Evolutionary conservation across 257 asterid genomes (phyloP).

Genomic region (Leonotis leonurus): DNA sequence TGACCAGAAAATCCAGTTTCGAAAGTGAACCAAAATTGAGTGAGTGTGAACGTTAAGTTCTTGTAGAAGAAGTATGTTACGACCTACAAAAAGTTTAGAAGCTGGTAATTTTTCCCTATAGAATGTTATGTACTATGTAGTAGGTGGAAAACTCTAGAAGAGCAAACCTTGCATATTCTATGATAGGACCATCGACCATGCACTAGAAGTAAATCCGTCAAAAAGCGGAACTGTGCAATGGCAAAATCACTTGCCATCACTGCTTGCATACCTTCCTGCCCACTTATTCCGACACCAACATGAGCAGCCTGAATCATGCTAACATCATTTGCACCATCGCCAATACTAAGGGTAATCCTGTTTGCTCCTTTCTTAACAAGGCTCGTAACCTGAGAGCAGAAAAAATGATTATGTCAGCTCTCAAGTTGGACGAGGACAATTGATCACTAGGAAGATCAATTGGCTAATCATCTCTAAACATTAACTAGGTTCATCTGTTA

Average conservation of each 20-base stretch:
- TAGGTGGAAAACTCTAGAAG: slow-evolving; percentile 4
- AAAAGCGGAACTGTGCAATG: slow-evolving; percentile 94
- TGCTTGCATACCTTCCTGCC: slow-evolving; percentile 99
- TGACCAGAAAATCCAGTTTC: slow-evolving; percentile 97
- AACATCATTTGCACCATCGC: slow-evolving; percentile 99
- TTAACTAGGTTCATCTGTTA: no score
- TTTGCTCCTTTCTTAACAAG: slow-evolving; percentile 93
- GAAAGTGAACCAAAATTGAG: slow-evolving; percentile 99
- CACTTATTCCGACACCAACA: slow-evolving; percentile 99
- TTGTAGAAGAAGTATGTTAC: slow-evolving; percentile 97
- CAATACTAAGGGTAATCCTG: slow-evolving; percentile 92
- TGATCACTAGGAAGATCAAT: not conserved
- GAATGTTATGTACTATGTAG: slow-evolving; percentile 14
- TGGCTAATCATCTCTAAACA: not conserved
- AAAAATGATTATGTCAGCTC: slow-evolving; percentile 11
- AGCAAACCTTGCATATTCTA: slow-evolving; percentile 91
- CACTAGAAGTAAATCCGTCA: slow-evolving; percentile 91
- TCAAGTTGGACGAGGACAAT: not conserved
- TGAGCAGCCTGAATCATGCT: slow-evolving; percentile 99
- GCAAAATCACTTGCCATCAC: slow-evolving; percentile 99
- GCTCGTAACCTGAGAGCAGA: slow-evolving; percentile 81
- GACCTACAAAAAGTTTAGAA: slow-evolving; percentile 48
- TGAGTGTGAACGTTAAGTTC: slow-evolving; percentile 89
- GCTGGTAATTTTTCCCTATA: not conserved
- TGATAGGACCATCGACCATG: slow-evolving; percentile 99